Evolutionary conservation across 805 yeast species (phyloP).

Genomic region (Starmerella ratchasimensis): DNA sequence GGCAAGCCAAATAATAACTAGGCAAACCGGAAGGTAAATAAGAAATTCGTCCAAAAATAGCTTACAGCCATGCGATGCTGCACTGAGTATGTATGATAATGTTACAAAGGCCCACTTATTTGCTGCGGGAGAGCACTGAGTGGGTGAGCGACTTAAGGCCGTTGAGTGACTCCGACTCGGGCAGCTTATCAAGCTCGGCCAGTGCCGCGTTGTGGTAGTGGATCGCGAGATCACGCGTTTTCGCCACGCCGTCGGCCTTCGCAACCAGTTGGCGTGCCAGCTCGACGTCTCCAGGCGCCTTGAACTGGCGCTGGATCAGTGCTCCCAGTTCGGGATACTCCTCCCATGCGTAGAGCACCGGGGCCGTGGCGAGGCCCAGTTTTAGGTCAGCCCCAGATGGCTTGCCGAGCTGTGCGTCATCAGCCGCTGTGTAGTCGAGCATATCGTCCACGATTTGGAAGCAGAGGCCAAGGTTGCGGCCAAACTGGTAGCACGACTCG

Average conservation of each 20-base stretch:
- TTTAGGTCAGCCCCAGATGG: slow-evolving; percentile 93
- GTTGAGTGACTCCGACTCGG: slow-evolving; percentile 77
- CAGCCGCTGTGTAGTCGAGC: slow-evolving; percentile 81
- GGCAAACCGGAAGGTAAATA: too few relatives aligned
- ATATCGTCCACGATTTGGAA: slow-evolving; percentile 94
- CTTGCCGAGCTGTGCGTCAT: slow-evolving; percentile 68
- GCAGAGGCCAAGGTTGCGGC: slow-evolving; percentile 84
- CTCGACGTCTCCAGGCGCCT: slow-evolving; percentile 69
- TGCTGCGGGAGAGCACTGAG: slow-evolving; percentile 67
- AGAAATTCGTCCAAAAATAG: too few relatives aligned
- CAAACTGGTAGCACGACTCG: slow-evolving; percentile 80
- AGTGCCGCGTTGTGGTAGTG: slow-evolving; percentile 67
- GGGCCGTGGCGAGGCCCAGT: slow-evolving; percentile 93
- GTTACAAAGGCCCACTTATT: slow-evolving; percentile 32
- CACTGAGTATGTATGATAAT: neutral
- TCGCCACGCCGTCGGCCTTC: slow-evolving; percentile 55
- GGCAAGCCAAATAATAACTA: too few relatives aligned
- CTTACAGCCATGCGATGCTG: too few relatives aligned
- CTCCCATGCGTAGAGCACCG: slow-evolving; percentile 89
- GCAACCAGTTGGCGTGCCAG: slow-evolving; percentile 63
- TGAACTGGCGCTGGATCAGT: slow-evolving; percentile 71
- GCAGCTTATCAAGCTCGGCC: slow-evolving; percentile 49
- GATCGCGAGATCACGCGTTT: slow-evolving; percentile 65
- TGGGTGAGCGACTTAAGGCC: slow-evolving; percentile 78
- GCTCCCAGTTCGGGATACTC: slow-evolving; percentile 73